These are phyloP conservation scores for barrel medic (Medicago truncatula) DNA, from an alignment of 306 rosid species.

Conservation along the genomic window MtrunA17r5.0-ANR NC_053043.1:11430001-11430500, in stretches of 20 bases:
- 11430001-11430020: constrained; percentile 55
- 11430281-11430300: neutral
- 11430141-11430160: constrained; percentile 80
- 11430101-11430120: neutral
- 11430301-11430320: too few species aligned
- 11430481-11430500: too few species aligned
- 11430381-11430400: too few species aligned
- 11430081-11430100: constrained; percentile 19
- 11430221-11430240: constrained; percentile 55
- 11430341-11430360: too few species aligned
- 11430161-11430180: constrained; percentile 65
- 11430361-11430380: too few species aligned
- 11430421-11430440: too few species aligned
- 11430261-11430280: constrained; percentile 54
- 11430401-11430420: too few species aligned
- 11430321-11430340: too few species aligned
- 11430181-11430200: constrained; percentile 76
- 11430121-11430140: constrained; percentile 49
- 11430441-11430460: too few species aligned
- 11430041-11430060: constrained; percentile 67
- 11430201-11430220: constrained; percentile 71
- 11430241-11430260: constrained; percentile 56
- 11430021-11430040: constrained; percentile 55
- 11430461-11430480: too few species aligned
- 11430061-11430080: constrained; percentile 19